Conservation (phyloP, 2,329 filamentous ascomycete species). For the Hawksworthiomyces lignivorus region DNA sequence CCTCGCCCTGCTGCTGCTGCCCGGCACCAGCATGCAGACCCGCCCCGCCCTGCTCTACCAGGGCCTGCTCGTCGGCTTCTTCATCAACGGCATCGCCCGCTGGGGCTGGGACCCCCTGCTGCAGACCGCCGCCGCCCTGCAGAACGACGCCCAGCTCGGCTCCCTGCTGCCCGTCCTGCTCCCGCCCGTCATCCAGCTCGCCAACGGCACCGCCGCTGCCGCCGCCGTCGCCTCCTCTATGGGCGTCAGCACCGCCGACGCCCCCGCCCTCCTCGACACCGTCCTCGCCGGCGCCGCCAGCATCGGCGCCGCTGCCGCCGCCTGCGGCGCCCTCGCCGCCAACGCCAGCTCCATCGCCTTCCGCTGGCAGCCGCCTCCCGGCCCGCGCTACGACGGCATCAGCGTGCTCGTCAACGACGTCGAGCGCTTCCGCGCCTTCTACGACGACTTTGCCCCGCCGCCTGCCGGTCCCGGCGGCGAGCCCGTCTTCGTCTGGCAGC, state of each 20-base stretch:
- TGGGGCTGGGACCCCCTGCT: conserved; percentile 91
- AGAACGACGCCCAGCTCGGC: conserved; percentile 57
- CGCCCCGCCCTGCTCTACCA: conserved; percentile 80
- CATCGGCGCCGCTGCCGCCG: conserved; percentile 53
- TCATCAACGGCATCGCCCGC: conserved; percentile 86
- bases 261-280: neutral
- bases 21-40: conserved; percentile 83
- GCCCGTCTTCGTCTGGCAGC: conserved; percentile 10
- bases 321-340: conserved; percentile 18
- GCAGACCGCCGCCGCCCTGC: conserved; percentile 68
- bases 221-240: conserved; percentile 10
- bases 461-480: neutral
- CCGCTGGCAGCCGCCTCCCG: conserved; percentile 39
- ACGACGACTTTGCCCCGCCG: conserved; percentile 45
- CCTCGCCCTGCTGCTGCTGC: conserved; percentile 74
- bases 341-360: conserved; percentile 60
- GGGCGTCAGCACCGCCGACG: neutral
- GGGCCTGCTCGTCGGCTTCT: conserved; percentile 80
- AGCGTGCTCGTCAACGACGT: conserved; percentile 81
- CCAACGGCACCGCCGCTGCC: conserved; percentile 10
- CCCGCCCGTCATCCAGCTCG: conserved; percentile 37
- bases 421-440: conserved; percentile 68
- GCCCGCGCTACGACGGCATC: conserved; percentile 60
- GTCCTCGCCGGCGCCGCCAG: conserved; percentile 19
- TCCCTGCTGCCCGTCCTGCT: conserved; percentile 51